phyloP scores from a whole-genome alignment of 2,329 filamentous ascomycete species.

The Trichophyton simii region DNA sequence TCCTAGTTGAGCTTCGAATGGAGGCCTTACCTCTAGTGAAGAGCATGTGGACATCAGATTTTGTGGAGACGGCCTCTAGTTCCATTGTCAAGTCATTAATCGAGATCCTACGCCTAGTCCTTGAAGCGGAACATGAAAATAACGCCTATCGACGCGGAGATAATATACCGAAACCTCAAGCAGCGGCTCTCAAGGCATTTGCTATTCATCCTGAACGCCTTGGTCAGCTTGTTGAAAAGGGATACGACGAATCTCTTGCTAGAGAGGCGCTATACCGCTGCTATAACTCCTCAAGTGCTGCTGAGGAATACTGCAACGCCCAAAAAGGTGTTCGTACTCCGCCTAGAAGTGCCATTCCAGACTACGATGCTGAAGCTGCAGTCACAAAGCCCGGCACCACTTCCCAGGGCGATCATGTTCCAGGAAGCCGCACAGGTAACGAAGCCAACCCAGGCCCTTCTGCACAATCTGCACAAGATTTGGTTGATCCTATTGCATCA shows the following conservation, averaged over 20 bases:
- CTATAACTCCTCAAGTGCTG: constrained; percentile 49
- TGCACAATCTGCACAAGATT: not conserved
- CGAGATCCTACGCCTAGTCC: constrained; percentile 67
- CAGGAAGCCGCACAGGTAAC: constrained; percentile 4
- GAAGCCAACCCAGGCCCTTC: not conserved
- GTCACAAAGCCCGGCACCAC: constrained; percentile 10
- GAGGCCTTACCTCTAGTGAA: constrained; percentile 63
- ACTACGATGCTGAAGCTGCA: constrained; percentile 38
- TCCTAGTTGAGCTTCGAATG: constrained; percentile 75
- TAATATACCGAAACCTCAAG: constrained; percentile 39
- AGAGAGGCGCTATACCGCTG: constrained; percentile 74
- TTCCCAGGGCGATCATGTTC: constrained; percentile 12
- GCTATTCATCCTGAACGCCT: constrained; percentile 39
- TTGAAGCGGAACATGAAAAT: constrained; percentile 63
- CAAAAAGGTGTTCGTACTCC: constrained; percentile 47
- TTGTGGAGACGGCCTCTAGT: constrained; percentile 69
- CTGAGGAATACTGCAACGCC: constrained; percentile 63
- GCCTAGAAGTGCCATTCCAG: constrained; percentile 54
- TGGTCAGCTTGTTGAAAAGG: constrained; percentile 32
- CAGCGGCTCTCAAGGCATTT: constrained; percentile 40
- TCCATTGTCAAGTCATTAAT: constrained; percentile 67
- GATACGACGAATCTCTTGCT: constrained; percentile 50
- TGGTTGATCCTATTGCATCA: constrained; percentile 12
- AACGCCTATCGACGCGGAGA: constrained; percentile 52
- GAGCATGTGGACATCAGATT: constrained; percentile 71